Base-by-base conservation (phyloP, 148 eudicot genomes). In the Rhododendron kiyosumense region DNA sequence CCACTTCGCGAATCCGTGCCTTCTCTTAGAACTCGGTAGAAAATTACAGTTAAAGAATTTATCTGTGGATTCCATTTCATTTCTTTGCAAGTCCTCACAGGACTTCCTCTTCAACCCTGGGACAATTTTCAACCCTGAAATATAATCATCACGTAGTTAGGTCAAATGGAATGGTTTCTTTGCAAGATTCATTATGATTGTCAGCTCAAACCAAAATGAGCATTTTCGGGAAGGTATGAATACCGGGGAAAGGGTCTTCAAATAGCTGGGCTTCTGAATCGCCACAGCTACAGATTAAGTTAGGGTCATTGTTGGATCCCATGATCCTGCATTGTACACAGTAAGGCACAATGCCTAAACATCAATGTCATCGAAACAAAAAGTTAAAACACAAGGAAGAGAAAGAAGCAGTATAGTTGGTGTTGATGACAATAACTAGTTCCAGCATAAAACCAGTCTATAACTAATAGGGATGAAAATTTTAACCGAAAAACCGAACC, bases 31-130 rank as follows among this genome's bases (percentile, higher is more conserved):
- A 79, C 78, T 85, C 6, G 76, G 67, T 2, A 85, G 61, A 65
- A 84, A 36, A 63, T 78, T 79, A 22, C 85, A 79, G 81, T 59
- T 38, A 1, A 38, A 63, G 75, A 83, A 71, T 49, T 45, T 74
- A 79, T 89, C 87, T 46, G 90, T 45, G 5, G 88, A 76, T 24
- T 92, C 91, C 78, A 88, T 41, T 74, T 77, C 89, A 85, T 81
- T 83, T 79, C 51, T 89, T 30, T 89, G 86, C 8, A 88, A 65
- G 67, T 92, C 91, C n/a, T 85, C 89, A 4, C 48, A 78, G 32
- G 76, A 79, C 86, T 94, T 96, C 87, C 99, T 94, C 94, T 95
- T 96, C 46, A 89, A 86, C 80, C 99, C 96, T 34, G 99, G 96
- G 83, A 90, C 83, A 73, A 57, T 89, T 88, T 88, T 96, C 89